Conservation (phyloP, 768 basidiomycete genomes). For the Cystobasidium tubakii region DNA sequence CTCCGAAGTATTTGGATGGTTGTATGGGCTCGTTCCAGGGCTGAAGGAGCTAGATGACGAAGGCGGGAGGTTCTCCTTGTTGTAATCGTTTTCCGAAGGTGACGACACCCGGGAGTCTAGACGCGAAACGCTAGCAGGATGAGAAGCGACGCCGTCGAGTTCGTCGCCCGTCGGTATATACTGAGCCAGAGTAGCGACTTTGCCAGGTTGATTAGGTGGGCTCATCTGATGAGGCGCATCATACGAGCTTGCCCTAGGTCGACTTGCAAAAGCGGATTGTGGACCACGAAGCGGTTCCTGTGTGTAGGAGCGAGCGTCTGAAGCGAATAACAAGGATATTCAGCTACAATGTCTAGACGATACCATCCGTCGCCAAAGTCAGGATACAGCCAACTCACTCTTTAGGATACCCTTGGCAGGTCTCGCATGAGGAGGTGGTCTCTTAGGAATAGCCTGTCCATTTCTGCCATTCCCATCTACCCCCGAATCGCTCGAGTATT, state of each 20-base stretch:
- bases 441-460: constrained; percentile 63
- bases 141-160: constrained; percentile 39
- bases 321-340: too few relatives aligned
- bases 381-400: constrained; percentile 56
- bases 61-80: constrained; percentile 37
- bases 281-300: constrained; percentile 73
- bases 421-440: constrained; percentile 58
- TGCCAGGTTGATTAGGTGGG: constrained; percentile 54
- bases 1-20: constrained; percentile 82
- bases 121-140: constrained; percentile 30
- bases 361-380: background rate
- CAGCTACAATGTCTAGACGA: constrained; percentile 23
- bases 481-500: constrained; percentile 47
- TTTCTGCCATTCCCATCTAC: constrained; percentile 61
- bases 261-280: constrained; percentile 58
- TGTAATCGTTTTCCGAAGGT: constrained; percentile 24
- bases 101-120: constrained; percentile 37
- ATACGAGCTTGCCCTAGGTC: constrained; percentile 44
- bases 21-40: constrained; percentile 45
- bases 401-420: constrained; percentile 74
- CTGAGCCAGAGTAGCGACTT: constrained; percentile 42
- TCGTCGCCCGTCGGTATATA: constrained; percentile 41
- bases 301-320: constrained; percentile 65
- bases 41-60: constrained; percentile 39
- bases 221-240: constrained; percentile 41